Conservation (phyloP, 805 yeast genomes). For the Sungouiella blattae region DNA sequence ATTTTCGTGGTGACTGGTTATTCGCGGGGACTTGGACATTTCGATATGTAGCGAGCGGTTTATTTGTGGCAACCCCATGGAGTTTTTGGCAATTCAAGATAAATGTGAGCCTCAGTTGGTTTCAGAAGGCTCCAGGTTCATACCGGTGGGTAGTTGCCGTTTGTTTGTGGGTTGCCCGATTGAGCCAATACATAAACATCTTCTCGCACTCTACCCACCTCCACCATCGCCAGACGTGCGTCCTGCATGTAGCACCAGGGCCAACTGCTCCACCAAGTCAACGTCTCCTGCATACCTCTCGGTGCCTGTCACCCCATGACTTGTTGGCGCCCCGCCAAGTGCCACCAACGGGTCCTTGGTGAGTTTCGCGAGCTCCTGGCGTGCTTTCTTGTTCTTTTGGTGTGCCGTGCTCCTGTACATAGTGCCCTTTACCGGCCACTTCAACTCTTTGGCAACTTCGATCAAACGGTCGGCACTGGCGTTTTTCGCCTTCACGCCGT, state of each 20-base stretch:
- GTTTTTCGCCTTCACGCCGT: constrained; percentile 29
- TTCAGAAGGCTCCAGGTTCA: too few species aligned
- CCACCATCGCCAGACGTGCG: constrained; percentile 2
- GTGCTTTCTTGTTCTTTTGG: constrained; percentile 20
- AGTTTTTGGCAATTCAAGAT: too few species aligned
- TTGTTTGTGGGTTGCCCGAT: constrained; percentile 6
- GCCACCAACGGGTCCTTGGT: constrained; percentile 17
- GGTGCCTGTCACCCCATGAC: constrained; percentile 3
- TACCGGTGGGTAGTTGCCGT: too few species aligned
- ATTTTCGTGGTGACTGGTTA: too few species aligned
- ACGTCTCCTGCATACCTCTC: constrained; percentile 3
- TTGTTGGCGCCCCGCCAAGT: constrained; percentile 9
- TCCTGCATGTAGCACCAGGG: constrained; percentile 1
- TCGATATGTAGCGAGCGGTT: too few species aligned
- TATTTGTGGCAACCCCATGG: too few species aligned
- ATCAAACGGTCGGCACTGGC: constrained; percentile 26
- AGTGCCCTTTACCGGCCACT: constrained; percentile 35
- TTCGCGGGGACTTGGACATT: too few species aligned
- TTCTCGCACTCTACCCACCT: constrained; percentile 11
- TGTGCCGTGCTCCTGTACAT: constrained; percentile 24
- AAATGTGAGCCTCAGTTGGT: too few species aligned
- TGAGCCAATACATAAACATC: constrained; percentile 5
- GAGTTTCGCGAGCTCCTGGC: constrained; percentile 6
- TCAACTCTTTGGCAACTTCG: constrained; percentile 30
- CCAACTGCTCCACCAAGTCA: constrained; percentile 4